Evolutionary conservation across 1,139 yeast genomes (phyloP).

Genomic region (Waltiozyma sp.): DNA sequence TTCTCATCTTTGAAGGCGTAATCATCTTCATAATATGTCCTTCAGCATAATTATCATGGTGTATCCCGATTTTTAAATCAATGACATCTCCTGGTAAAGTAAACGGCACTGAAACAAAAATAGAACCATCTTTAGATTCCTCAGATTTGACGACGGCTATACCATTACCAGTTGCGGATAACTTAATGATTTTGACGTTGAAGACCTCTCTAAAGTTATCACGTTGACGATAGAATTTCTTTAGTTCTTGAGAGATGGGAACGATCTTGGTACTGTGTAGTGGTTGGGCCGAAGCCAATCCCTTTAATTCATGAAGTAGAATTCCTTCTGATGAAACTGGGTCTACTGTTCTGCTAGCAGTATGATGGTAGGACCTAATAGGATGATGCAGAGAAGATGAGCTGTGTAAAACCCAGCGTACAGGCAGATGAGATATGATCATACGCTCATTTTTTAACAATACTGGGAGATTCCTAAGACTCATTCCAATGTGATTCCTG

Average conservation of each 20-base stretch:
- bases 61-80: conserved; percentile 46
- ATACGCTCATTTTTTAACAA: too few species aligned
- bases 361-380: too few species aligned
- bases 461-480: too few species aligned
- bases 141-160: conserved; percentile 32
- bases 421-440: too few species aligned
- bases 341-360: conserved; percentile 25
- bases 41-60: conserved; percentile 53
- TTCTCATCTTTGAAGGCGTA: conserved; percentile 29
- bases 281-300: background rate
- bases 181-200: conserved; percentile 35
- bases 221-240: conserved; percentile 2
- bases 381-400: too few species aligned
- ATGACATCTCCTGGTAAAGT: conserved; percentile 65
- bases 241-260: conserved; percentile 2
- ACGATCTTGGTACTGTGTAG: conserved; percentile 20
- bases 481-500: too few species aligned
- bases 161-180: conserved; percentile 62
- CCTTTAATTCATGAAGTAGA: conserved; percentile 42
- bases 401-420: too few species aligned
- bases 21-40: conserved; percentile 45
- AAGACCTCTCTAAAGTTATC: conserved; percentile 17
- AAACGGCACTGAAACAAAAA: conserved; percentile 50
- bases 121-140: background rate
- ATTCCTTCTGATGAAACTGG: conserved; percentile 61